Percentiles rank a stretch among this genome's conserved stretches.
Evolutionary conservation across 768 basidiomycete genomes (phyloP).

Genomic region (Suillus fuscotomentosus): DNA sequence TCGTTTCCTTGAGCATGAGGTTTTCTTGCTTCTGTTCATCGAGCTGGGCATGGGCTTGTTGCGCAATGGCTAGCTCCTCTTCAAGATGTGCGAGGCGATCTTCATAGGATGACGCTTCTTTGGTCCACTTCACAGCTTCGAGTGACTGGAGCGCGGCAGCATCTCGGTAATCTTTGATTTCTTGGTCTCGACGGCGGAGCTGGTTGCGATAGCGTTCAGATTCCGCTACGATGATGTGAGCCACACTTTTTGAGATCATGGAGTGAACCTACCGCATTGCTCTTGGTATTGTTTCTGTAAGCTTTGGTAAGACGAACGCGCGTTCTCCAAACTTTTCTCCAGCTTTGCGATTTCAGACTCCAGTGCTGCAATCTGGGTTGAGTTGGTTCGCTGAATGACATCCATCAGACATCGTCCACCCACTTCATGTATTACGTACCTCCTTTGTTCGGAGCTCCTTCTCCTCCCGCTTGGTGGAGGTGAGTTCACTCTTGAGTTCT

Average conservation of each 20-base stretch:
- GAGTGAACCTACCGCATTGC: slow-evolving; percentile 63
- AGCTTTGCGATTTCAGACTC: slow-evolving; percentile 81
- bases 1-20: slow-evolving; percentile 89
- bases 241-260: background rate
- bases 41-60: slow-evolving; percentile 68
- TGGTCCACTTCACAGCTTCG: slow-evolving; percentile 64
- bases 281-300: slow-evolving; percentile 89
- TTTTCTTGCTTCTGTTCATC: slow-evolving; percentile 97
- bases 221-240: slow-evolving; percentile 42
- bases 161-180: slow-evolving; percentile 65
- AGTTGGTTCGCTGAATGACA: slow-evolving; percentile 53
- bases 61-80: slow-evolving; percentile 64
- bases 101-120: slow-evolving; percentile 72
- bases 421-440: slow-evolving; percentile 38
- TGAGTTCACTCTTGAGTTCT: slow-evolving; percentile 74
- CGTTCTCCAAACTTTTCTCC: slow-evolving; percentile 70
- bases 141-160: slow-evolving; percentile 55
- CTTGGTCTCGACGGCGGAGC: slow-evolving; percentile 72
- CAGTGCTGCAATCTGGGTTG: slow-evolving; percentile 61
- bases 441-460: slow-evolving; percentile 90
- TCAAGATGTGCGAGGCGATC: slow-evolving; percentile 70
- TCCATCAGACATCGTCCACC: slow-evolving; percentile 2
- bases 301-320: slow-evolving; percentile 69
- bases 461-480: slow-evolving; percentile 82
- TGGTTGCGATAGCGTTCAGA: slow-evolving; percentile 78